These are phyloP conservation scores for Coemansia biformis DNA, from an alignment of 192 early-diverging fungal species.

Conservation along the genomic window DNA sequence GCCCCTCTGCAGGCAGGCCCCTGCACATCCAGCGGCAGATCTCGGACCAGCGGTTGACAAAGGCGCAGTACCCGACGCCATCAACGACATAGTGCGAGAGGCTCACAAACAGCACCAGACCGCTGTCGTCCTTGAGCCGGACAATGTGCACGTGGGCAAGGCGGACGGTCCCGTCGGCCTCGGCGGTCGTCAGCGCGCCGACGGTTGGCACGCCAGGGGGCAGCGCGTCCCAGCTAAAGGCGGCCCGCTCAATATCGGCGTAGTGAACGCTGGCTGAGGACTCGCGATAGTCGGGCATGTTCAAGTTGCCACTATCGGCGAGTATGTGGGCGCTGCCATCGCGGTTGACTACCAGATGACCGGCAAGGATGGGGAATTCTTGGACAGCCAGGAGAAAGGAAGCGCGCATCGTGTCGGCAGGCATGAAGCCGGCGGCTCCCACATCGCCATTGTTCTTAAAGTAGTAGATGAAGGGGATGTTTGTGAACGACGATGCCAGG, in stretches of 20 bases:
- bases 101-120: slow-evolving; percentile 17
- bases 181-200: not conserved
- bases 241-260: not conserved
- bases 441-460: slow-evolving; percentile 8
- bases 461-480: slow-evolving; percentile 10
- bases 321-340: slow-evolving; percentile 1
- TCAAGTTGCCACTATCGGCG: slow-evolving; percentile 11
- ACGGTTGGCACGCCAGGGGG: not conserved
- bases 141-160: slow-evolving; percentile 8
- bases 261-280: slow-evolving; percentile 8
- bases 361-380: slow-evolving; percentile 25
- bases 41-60: slow-evolving; percentile 24
- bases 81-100: slow-evolving; percentile 16
- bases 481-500: slow-evolving; percentile 4
- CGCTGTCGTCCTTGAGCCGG: slow-evolving; percentile 18
- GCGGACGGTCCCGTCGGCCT: slow-evolving; percentile 5
- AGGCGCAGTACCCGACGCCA: slow-evolving; percentile 6
- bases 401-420: slow-evolving; percentile 1
- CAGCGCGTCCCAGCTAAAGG: slow-evolving; percentile 12
- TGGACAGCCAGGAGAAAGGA: slow-evolving; percentile 15
- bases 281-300: slow-evolving; percentile 25
- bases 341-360: not conserved
- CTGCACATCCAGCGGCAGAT: slow-evolving; percentile 2
- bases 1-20: not conserved
- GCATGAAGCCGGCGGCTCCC: slow-evolving; percentile 14